Conservation (phyloP, 345 rosid species). For the Brassica incana region DNA sequence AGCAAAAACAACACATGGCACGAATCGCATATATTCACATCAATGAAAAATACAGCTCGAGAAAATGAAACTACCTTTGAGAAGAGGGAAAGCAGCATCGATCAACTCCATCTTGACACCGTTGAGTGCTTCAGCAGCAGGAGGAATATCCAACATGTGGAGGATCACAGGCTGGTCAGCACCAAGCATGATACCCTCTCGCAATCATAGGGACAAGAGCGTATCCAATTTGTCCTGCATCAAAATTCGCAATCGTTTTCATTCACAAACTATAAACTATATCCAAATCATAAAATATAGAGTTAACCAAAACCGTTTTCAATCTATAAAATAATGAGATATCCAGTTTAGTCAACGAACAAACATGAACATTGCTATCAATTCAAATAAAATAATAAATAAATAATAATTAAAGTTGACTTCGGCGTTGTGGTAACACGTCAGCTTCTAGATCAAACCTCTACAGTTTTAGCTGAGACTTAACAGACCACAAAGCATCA, state of each 20-base stretch:
- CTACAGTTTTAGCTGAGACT: neutral
- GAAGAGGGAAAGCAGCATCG: slow-evolving; percentile 1
- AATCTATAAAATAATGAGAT: neutral
- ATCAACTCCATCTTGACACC: slow-evolving; percentile 1
- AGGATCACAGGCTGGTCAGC: slow-evolving; percentile 1
- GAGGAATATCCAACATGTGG: neutral
- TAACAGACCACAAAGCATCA: neutral
- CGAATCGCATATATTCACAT: neutral
- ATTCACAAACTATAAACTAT: neutral
- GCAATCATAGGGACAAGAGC: neutral
- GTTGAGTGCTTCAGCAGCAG: neutral
- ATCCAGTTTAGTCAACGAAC: neutral
- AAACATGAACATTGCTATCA: neutral
- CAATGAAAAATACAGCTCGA: neutral
- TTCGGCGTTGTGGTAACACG: neutral
- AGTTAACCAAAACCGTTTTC: slow-evolving; percentile 2
- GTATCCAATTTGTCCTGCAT: neutral
- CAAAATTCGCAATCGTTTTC: neutral
- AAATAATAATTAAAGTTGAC: neutral
- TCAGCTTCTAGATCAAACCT: slow-evolving; percentile 7
- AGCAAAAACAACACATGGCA: neutral
- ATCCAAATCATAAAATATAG: neutral
- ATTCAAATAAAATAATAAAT: neutral
- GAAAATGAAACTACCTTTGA: neutral
- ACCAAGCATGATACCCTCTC: neutral